A percentile compares a stretch with the other conserved stretches of the same genome.
These are phyloP conservation scores for Coemansia sp. DNA, from an alignment of 192 early-diverging fungal species.

Conservation along the genomic window DNA sequence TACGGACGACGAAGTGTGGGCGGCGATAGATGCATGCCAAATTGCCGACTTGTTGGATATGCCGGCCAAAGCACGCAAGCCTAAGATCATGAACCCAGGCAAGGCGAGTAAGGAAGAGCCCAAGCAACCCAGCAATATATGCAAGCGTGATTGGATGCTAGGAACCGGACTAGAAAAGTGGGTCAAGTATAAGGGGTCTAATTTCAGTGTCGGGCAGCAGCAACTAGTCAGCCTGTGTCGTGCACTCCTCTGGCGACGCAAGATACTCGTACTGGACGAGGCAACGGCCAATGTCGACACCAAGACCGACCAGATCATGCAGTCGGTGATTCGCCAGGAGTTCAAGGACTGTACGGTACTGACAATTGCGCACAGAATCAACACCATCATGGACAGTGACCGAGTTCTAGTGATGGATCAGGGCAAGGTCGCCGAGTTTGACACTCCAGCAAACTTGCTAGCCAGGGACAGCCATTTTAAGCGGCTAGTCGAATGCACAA, in stretches of 20 bases:
- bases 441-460: constrained; percentile 14
- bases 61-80: neutral
- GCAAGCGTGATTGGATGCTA: neutral
- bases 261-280: constrained; percentile 78
- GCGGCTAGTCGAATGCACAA: constrained; percentile 13
- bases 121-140: neutral
- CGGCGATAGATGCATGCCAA: constrained; percentile 50
- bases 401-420: constrained; percentile 59
- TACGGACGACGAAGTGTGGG: constrained; percentile 67
- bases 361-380: constrained; percentile 70
- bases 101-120: neutral
- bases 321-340: constrained; percentile 57
- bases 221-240: constrained; percentile 61
- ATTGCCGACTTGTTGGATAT: constrained; percentile 43
- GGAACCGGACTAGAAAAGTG: constrained; percentile 19
- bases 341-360: constrained; percentile 46
- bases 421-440: constrained; percentile 36
- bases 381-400: constrained; percentile 64
- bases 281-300: constrained; percentile 62
- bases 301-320: constrained; percentile 62
- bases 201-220: constrained; percentile 72
- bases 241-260: constrained; percentile 63
- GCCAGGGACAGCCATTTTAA: constrained; percentile 9
- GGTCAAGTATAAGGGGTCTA: constrained; percentile 54
- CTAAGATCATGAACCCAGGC: neutral